Base-by-base conservation (phyloP, 768 basidiomycete genomes). In the Suillus subalutaceus region DNA sequence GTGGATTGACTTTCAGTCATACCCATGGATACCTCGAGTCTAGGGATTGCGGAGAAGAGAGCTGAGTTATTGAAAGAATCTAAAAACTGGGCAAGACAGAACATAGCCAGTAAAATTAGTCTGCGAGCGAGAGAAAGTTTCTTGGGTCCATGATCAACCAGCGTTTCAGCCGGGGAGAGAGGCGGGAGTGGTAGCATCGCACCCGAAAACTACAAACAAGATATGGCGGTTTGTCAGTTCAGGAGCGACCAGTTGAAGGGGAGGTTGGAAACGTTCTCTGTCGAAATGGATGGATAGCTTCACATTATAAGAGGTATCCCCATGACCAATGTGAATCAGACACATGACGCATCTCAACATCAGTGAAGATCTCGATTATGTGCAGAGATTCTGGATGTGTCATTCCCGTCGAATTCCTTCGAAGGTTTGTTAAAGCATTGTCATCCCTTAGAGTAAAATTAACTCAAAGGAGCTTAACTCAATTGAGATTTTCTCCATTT, bases 21-120 rank as follows among this genome's bases (percentile, higher is more conserved):
- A 35, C 66, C 60, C 20, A 77, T 59, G 4, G 67, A 58, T 8
- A 26, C 6, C 44, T 73, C 68, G 35, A 83, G 73, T 40, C 72
- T 70, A 23, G 82, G 81, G 55, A 83, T 77, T 15, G 78, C 80
- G 7, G 80, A 72, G 56, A 81, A 78, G 26, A 81, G 73, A 35
- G 80, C 74, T n/a, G 79, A 77, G 65, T 79, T 81, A 68, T 79
- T 81, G 72, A 85, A 80, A 15, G 79, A 70, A 41, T 85, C 84
- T 62, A 83, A 70, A 67, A 82, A 83, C 57, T 81, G 76, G 16
- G 82, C 79, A 23, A 78, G 72, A 67, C 81, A 83, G 44, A 84
- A 78, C 13, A 82, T 65, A 13, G 68, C 37, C 1, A 85, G 72
- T 18, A 84, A 65, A 26, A 74, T 23, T 2, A 59, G 63, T 71